A percentile compares a stretch with the other conserved stretches of the same genome.
Evolutionary conservation across 2,329 filamentous ascomycete genomes (phyloP).

Genomic region (Aspergillus glaucus): DNA sequence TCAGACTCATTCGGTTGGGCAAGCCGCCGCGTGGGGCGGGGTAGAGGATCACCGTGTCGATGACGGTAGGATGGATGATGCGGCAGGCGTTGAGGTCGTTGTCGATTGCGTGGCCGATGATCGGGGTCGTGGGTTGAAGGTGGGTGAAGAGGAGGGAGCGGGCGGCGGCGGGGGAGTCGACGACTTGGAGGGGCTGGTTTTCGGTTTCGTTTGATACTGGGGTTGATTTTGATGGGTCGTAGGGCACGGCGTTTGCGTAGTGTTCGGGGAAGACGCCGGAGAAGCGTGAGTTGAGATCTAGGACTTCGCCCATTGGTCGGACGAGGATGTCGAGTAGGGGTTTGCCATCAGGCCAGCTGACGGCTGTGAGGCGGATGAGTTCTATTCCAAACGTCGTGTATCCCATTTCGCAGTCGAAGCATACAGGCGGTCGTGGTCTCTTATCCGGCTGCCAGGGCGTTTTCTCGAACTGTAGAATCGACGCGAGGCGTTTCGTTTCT

Average conservation of each 20-base stretch:
- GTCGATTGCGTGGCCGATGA: conserved; percentile 90
- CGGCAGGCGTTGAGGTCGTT: conserved; percentile 87
- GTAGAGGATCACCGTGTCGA: conserved; percentile 81
- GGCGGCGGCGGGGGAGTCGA: conserved; percentile 67
- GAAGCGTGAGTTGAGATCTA: conserved; percentile 88
- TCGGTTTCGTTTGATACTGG: conserved; percentile 19
- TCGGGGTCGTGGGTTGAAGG: conserved; percentile 67
- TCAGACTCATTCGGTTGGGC: conserved; percentile 72
- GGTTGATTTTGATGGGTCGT: conserved; percentile 26
- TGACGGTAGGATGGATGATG: conserved; percentile 74
- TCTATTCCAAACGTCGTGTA: conserved; percentile 87
- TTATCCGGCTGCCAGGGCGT: conserved; percentile 53
- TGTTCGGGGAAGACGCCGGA: conserved; percentile 80
- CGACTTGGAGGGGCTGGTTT: conserved; percentile 58
- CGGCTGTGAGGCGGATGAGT: conserved; percentile 80
- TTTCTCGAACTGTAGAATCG: conserved; percentile 69
- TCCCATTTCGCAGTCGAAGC: conserved; percentile 96
- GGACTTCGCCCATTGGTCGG: conserved; percentile 70
- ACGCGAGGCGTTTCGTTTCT: conserved; percentile 67
- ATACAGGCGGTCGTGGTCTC: conserved; percentile 48
- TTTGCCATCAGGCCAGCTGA: conserved; percentile 74
- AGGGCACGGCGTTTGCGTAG: conserved; percentile 61
- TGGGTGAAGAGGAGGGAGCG: conserved; percentile 70
- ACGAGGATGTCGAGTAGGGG: conserved; percentile 79
- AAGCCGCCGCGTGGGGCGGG: conserved; percentile 73